Evolutionary conservation across 495 filamentous ascomycete genomes (phyloP), one percentile per base, ranked within the genome.

Genomic region (Friedmanniomyces simplex): DNA sequence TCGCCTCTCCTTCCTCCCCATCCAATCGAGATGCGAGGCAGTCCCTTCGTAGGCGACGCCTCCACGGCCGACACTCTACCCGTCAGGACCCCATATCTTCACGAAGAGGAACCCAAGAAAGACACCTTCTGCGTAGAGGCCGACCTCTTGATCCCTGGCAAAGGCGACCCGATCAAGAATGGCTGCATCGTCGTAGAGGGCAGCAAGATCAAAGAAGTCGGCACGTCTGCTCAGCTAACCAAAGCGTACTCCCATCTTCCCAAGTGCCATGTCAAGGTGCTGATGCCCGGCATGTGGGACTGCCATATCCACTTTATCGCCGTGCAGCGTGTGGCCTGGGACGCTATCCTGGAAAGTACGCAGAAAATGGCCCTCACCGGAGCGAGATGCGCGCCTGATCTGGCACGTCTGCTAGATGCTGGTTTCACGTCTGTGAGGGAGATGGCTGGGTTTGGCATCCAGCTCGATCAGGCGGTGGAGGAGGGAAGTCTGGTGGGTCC

Each of bases 241-340:
- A 13, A 24, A 7, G 13, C 54, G 32, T 63, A 51, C 30, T 50
- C 57, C 4, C 60, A 63, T 37, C 26, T 59, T 5, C 50, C 47
- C 4, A 37, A 52, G 18, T 26, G 61, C 25, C 14, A 54, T 20
- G 59, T 65, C 52, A 54, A 57, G 34, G 59, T 62, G 1, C 50
- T 65, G 4, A 62, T 65, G 46, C 63, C 63, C 7, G 63, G 63
- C 21, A 61, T 65, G 59, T 65, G 49, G 49, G 63, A 65, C 39
- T 62, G 59, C 49, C 63, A 65, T 52, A 25, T 57, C 13, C 63
- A 65, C 49, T 63, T 59, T 51, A 49, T 65, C 21, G 63, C 55
- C 18, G 39, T 53, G 1, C 36, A 45, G 14, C 20, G 22, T 4
- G 41, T 58, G 2, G 25, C 37, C 20, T 30, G 48, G 28, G 57